Evolutionary conservation across 2,329 filamentous ascomycete species (phyloP).

Genomic region (Aureobasidium zeae): DNA sequence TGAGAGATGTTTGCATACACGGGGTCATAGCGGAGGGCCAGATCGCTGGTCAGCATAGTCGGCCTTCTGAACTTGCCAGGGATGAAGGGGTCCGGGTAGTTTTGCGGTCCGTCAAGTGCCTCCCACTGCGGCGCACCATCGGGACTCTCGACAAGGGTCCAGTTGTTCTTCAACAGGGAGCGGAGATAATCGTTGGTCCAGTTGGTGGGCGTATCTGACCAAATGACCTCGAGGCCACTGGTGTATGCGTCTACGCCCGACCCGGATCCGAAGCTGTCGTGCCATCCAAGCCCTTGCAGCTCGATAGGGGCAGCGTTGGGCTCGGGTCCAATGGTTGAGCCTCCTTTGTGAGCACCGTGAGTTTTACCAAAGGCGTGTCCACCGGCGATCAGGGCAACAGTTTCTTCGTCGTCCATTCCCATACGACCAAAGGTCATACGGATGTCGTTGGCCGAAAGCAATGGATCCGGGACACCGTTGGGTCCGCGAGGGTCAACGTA

Average conservation of each 20-base stretch:
- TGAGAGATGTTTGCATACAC: slow-evolving; percentile 69
- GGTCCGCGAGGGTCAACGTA: slow-evolving; percentile 77
- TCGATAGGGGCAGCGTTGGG: slow-evolving; percentile 57
- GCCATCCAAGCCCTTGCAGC: slow-evolving; percentile 64
- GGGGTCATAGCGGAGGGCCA: slow-evolving; percentile 62
- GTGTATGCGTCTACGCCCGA: slow-evolving; percentile 67
- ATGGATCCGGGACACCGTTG: slow-evolving; percentile 59
- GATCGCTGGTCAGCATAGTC: slow-evolving; percentile 66
- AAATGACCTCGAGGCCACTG: slow-evolving; percentile 67
- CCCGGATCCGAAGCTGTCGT: slow-evolving; percentile 53
- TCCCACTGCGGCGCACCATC: slow-evolving; percentile 70
- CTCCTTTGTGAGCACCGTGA: slow-evolving; percentile 60
- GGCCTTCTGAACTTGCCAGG: slow-evolving; percentile 64
- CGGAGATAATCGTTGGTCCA: slow-evolving; percentile 68
- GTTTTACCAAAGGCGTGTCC: slow-evolving; percentile 76
- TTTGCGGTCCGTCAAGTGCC: no score
- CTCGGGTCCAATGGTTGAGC: slow-evolving; percentile 56
- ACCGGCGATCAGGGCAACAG: slow-evolving; percentile 67
- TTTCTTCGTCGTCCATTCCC: slow-evolving; percentile 79
- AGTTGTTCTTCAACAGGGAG: slow-evolving; percentile 69
- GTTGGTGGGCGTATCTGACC: slow-evolving; percentile 66
- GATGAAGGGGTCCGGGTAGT: slow-evolving; percentile 56
- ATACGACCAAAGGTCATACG: slow-evolving; percentile 66
- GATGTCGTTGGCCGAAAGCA: slow-evolving; percentile 62
- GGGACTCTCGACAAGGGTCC: slow-evolving; percentile 66